Evolutionary conservation across 1,284 basidiomycete species (phyloP).

Genomic region (Cutaneotrichosporon sp.): DNA sequence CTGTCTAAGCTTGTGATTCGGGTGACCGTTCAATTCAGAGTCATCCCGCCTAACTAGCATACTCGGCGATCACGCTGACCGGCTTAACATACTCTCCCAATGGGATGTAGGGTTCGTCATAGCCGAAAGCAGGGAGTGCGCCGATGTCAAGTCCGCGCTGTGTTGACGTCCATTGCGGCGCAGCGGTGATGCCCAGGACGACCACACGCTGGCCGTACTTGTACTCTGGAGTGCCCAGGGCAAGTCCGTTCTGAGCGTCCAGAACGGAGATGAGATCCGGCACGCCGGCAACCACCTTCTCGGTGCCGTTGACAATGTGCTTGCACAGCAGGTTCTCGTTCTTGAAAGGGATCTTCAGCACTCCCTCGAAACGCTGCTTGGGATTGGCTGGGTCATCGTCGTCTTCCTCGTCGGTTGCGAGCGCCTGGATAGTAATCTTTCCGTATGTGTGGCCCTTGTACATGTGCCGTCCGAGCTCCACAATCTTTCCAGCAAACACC

Average conservation of each 20-base stretch:
- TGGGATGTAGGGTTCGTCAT: constrained; percentile 34
- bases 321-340: constrained; percentile 58
- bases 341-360: constrained; percentile 53
- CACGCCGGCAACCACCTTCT: constrained; percentile 50
- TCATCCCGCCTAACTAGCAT: constrained; percentile 4
- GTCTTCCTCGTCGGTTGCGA: constrained; percentile 54
- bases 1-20: no score
- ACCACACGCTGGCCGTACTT: constrained; percentile 58
- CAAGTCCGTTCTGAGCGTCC: constrained; percentile 56
- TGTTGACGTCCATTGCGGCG: constrained; percentile 57
- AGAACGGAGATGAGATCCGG: constrained; percentile 59
- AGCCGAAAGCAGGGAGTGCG: constrained; percentile 29
- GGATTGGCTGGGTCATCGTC: constrained; percentile 1
- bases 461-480: constrained; percentile 53
- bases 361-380: not conserved
- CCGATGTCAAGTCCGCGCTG: constrained; percentile 52
- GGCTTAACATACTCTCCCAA: constrained; percentile 43
- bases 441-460: constrained; percentile 56
- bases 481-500: constrained; percentile 57
- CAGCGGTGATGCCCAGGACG: constrained; percentile 57
- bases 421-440: constrained; percentile 52
- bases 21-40: no score
- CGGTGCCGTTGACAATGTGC: constrained; percentile 39
- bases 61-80: constrained; percentile 44
- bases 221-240: constrained; percentile 55